phyloP scores from a whole-genome alignment of 2,329 filamentous ascomycete species.

The Chaetomium olivaceum region DNA sequence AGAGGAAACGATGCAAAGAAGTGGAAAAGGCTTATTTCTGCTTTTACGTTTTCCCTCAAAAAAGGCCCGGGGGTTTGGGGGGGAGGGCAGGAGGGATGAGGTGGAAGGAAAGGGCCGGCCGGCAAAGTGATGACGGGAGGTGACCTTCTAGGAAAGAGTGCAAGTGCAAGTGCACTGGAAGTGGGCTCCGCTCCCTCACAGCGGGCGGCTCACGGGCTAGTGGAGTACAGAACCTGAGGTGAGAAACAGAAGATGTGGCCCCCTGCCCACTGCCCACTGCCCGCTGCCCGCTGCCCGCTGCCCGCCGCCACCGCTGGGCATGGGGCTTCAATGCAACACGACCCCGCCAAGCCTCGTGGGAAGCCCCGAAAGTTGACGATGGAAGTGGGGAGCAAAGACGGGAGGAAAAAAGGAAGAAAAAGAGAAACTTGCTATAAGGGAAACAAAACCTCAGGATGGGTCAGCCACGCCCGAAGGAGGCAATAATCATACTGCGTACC shows the following conservation, averaged over 20 bases:
- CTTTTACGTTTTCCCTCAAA: conserved; percentile 19
- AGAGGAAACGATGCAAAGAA: background rate
- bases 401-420: background rate
- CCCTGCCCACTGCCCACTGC: background rate
- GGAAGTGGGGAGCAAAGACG: conserved; percentile 7
- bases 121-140: conserved; percentile 8
- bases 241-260: conserved; percentile 8
- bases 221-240: too few relatives aligned
- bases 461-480: background rate
- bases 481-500: background rate
- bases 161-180: too few relatives aligned
- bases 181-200: conserved; percentile 11
- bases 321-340: background rate
- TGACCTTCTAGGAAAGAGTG: background rate
- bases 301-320: background rate
- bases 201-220: background rate
- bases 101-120: background rate
- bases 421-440: background rate
- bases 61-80: background rate
- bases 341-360: conserved; percentile 12
- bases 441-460: background rate
- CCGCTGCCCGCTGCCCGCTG: too few relatives aligned
- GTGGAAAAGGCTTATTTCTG: conserved; percentile 18
- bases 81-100: too few relatives aligned
- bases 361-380: background rate